Conservation (phyloP, 192 early-diverging fungal species). For the Podila minutissima region DNA sequence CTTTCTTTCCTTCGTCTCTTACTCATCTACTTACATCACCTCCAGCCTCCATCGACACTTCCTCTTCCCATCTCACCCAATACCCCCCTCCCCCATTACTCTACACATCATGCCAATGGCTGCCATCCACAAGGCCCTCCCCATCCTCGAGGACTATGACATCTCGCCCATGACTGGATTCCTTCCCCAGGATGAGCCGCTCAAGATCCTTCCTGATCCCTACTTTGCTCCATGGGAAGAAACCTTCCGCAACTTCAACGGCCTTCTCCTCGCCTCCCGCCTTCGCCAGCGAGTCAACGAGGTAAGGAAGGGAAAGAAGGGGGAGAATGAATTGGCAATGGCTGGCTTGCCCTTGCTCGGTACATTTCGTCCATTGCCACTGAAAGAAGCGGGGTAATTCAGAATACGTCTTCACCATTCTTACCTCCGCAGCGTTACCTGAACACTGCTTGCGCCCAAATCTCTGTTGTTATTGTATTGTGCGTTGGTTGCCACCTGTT, state of each 20-base stretch:
- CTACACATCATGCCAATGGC: conserved; percentile 5
- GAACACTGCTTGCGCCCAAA: too few species aligned
- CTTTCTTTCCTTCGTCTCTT: background rate
- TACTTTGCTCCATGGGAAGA: conserved; percentile 92
- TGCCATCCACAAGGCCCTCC: conserved; percentile 34
- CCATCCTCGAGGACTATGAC: conserved; percentile 79
- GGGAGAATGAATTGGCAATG: background rate
- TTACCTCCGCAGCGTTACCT: too few species aligned
- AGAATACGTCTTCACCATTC: too few species aligned
- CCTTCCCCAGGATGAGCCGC: conserved; percentile 80
- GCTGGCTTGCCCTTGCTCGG: too few species aligned
- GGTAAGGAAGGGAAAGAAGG: conserved; percentile 61
- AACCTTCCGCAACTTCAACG: conserved; percentile 81
- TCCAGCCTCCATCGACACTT: background rate
- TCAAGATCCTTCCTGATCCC: conserved; percentile 74
- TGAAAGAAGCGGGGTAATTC: background rate
- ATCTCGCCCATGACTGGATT: conserved; percentile 88
- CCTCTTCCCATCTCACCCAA: background rate
- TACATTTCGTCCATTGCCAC: background rate
- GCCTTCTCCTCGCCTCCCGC: conserved; percentile 75
- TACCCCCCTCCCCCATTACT: background rate
- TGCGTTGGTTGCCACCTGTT: background rate
- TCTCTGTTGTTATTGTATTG: too few species aligned
- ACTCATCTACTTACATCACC: background rate
- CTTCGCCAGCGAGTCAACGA: conserved; percentile 71